Evolutionary conservation across 1,284 basidiomycete species (phyloP).

Genomic region (Trichosporon sp.): DNA sequence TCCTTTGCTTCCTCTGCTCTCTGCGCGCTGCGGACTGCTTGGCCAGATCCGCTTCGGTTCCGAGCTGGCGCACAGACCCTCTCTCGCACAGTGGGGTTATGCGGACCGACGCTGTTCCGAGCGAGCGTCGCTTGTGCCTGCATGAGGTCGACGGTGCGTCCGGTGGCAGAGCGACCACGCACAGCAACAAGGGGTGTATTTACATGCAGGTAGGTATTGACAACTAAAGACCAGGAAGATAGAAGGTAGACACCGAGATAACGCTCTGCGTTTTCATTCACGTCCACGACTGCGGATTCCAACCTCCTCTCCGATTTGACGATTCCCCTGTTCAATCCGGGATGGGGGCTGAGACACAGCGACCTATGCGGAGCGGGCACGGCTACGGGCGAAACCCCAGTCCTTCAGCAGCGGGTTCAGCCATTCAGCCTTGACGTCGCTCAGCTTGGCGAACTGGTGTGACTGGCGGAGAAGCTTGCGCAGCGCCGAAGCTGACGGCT

Average conservation of each 20-base stretch:
- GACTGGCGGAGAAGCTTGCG: constrained; percentile 22
- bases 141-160: not conserved
- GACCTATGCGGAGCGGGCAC: not conserved
- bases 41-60: not conserved
- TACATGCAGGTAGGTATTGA: not conserved
- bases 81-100: not conserved
- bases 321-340: not conserved
- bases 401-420: constrained; percentile 40
- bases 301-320: not conserved
- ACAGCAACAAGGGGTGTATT: not conserved
- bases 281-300: not conserved
- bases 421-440: constrained; percentile 34
- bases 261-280: not conserved
- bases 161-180: not conserved
- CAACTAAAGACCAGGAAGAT: not conserved
- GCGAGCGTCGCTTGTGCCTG: not conserved
- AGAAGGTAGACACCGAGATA: not conserved
- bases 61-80: not conserved
- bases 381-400: constrained; percentile 25
- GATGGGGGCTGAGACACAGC: not conserved
- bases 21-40: not conserved
- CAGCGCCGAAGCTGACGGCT: constrained; percentile 24
- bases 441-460: constrained; percentile 22
- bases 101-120: not conserved
- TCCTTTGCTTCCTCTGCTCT: not conserved